Evolutionary conservation across 768 basidiomycete genomes (phyloP).

Genomic region (Kwoniella heveanensis): DNA sequence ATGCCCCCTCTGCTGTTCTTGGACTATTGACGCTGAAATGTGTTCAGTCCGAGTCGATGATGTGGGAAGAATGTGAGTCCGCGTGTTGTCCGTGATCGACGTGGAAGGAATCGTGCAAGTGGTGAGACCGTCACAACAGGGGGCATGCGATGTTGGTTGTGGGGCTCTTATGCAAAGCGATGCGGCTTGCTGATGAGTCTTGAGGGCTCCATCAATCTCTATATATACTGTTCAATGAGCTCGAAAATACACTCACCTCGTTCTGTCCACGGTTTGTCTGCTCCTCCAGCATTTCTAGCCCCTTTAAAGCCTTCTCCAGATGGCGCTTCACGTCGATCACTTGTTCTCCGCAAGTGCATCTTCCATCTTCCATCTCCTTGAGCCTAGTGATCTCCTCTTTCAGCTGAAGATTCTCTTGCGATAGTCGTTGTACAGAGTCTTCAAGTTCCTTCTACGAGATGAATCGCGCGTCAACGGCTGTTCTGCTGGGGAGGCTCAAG

Average conservation of each 20-base stretch:
- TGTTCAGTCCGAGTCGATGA: background rate
- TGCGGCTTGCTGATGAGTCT: no score
- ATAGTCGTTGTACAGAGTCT: background rate
- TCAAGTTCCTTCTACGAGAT: background rate
- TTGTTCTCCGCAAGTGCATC: background rate
- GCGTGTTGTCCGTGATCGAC: background rate
- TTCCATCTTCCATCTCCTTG: background rate
- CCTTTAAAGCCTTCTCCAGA: background rate
- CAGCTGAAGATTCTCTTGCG: background rate
- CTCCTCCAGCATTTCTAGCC: background rate
- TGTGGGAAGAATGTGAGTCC: background rate
- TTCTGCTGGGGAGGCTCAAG: background rate
- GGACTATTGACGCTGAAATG: background rate
- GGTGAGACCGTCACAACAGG: background rate
- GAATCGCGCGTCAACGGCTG: background rate
- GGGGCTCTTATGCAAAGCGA: no score
- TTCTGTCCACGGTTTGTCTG: no score
- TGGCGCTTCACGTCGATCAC: background rate
- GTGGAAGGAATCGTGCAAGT: background rate
- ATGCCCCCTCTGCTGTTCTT: background rate
- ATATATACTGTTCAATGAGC: no score
- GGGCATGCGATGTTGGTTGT: background rate
- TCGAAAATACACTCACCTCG: background rate
- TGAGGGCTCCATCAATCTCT: no score
- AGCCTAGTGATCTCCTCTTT: background rate